Conservation (phyloP, 1,284 basidiomycete species). For the Cronartium quercuum region DNA sequence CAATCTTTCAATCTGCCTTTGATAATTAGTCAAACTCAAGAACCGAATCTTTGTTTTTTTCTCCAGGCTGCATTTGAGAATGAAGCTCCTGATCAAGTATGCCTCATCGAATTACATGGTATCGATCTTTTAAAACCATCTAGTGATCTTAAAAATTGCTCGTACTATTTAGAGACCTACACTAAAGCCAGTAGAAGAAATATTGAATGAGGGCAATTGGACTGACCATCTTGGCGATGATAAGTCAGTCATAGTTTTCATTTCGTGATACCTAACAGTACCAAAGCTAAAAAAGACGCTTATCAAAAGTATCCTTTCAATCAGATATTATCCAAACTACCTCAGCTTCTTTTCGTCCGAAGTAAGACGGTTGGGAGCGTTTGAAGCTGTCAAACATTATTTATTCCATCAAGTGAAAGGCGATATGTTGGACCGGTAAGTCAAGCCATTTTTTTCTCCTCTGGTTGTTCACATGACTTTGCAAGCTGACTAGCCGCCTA, state of each 20-base stretch:
- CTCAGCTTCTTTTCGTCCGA: constrained; percentile 13
- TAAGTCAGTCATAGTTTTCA: neutral
- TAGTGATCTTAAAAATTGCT: too few species aligned
- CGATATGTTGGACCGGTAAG: constrained; percentile 27
- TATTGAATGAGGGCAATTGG: neutral
- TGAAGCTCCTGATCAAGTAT: constrained; percentile 17
- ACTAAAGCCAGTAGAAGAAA: neutral
- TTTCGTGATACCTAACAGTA: neutral
- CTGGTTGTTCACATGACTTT: too few species aligned
- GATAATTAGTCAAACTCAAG: neutral
- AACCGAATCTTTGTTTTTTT: neutral
- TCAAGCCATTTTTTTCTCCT: neutral
- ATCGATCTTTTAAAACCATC: too few species aligned
- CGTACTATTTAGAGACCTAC: neutral
- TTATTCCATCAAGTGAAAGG: constrained; percentile 6
- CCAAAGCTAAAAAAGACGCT: neutral
- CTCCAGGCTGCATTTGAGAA: constrained; percentile 8
- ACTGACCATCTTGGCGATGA: neutral
- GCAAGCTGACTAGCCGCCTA: neutral
- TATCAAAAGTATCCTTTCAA: too few species aligned
- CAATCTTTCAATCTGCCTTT: neutral
- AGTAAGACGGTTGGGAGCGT: constrained; percentile 3
- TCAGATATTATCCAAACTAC: constrained; percentile 28
- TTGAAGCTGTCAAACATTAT: constrained; percentile 4
- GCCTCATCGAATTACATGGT: neutral